phyloP scores from a whole-genome alignment of 441 rosid genomes.

The Pelargonium cotyledonis region DNA sequence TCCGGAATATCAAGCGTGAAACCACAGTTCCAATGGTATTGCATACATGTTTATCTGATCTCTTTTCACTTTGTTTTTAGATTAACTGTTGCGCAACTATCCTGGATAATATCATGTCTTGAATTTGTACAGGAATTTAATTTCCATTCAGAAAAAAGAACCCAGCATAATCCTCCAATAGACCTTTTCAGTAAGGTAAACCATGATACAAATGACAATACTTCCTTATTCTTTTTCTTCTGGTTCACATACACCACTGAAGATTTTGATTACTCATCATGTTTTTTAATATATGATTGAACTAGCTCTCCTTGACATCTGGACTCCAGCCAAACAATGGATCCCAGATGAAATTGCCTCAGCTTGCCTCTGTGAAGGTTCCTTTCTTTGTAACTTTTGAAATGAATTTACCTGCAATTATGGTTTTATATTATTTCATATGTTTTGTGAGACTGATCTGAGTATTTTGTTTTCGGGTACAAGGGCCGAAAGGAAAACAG shows the following conservation, averaged over 20 bases:
- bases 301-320: constrained; percentile 57
- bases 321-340: constrained; percentile 48
- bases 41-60: constrained; percentile 4
- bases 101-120: constrained; percentile 13
- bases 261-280: constrained; percentile 9
- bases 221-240: background rate
- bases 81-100: constrained; percentile 12
- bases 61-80: constrained; percentile 1
- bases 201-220: constrained; percentile 1
- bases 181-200: constrained; percentile 88
- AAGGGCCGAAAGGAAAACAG: constrained; percentile 93
- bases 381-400: constrained; percentile 13
- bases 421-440: constrained; percentile 7
- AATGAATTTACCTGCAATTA: background rate
- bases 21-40: constrained; percentile 74
- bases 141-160: constrained; percentile 56
- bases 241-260: background rate
- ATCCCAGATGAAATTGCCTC: constrained; percentile 36
- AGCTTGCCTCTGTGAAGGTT: constrained; percentile 47
- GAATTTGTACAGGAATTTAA: constrained; percentile 57
- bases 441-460: constrained; percentile 21
- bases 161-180: constrained; percentile 51
- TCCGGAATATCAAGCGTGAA: constrained; percentile 68
- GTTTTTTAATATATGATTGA: background rate
- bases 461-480: constrained; percentile 33